Evolutionary conservation across 73 alveolate genomes (phyloP), one percentile per base, ranked within the genome.

Genomic region (Breviolum minutum): DNA sequence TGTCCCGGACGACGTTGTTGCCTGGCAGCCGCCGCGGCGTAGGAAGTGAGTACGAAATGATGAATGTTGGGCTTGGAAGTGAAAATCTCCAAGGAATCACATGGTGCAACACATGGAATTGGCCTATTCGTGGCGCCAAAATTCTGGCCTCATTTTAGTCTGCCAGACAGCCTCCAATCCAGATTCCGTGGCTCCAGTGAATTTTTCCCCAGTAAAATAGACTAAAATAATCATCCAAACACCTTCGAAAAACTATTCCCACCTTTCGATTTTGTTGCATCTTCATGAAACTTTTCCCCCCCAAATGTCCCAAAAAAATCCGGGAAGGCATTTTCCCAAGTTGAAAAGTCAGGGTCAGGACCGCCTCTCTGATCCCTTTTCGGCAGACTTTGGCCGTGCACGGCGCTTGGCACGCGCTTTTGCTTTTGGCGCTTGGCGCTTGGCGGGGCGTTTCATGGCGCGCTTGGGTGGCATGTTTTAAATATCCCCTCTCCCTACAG

Each of bases 401-500:
- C 77, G 77, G 77, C 77, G n/a, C 61, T 61, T 61, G 74, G 76
- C 61, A 9, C 27, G 24, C 61, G 74, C 92, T 61, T 22, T 61
- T n/a, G 90, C 90, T 81, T 81, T 61, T 83, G 54, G 61, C 74
- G 76, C 60, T 79, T 32, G 92, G 92, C 74, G 74, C 92, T 54
- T 61, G 54, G 92, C 77, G 77, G n/a, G n/a, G 77, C 77, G 92
- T 73, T 70, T 73, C 73, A 60, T 83, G 92, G 92, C 89, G 68
- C 7, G 54, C 54, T 40, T 40, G 54, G 27, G 69, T 48, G 89
- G 29, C 27, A 30, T 17, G 69, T 27, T 27, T 7, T 24, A 24
- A 71, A 71, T 19, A 3, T 40, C 54, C 54, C 54, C 54, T 40
- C 3, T 40, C 54, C 54, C 54, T 3, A n/a, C n/a, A n/a, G n/a